A percentile compares a stretch with the other conserved stretches of the same genome.
These are phyloP conservation scores for Macrolepiota albuminosa DNA, from an alignment of 768 basidiomycete genomes.

Conservation along the genomic window DNA sequence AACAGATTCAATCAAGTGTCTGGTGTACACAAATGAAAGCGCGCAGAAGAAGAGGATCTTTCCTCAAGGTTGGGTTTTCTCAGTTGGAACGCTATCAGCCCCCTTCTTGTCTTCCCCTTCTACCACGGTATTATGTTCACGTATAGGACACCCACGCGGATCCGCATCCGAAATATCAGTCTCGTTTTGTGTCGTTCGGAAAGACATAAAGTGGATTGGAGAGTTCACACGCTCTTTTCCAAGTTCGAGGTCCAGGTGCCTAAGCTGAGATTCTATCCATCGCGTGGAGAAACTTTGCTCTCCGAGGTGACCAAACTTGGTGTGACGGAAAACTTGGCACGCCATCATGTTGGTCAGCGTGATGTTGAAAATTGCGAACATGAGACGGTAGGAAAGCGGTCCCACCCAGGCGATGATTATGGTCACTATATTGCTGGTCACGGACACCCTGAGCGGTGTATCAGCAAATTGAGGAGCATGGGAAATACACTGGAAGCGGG, in stretches of 20 bases:
- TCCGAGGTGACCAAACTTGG: conserved; percentile 7
- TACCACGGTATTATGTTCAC: background rate
- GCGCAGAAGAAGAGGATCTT: background rate
- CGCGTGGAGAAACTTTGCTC: conserved; percentile 3
- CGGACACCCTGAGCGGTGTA: conserved; percentile 4
- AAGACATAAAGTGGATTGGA: background rate
- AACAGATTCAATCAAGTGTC: too few relatives aligned
- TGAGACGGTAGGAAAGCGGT: conserved; percentile 7
- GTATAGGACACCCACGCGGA: background rate
- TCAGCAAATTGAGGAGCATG: background rate
- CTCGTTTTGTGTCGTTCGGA: background rate
- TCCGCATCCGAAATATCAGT: background rate
- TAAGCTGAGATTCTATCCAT: conserved; percentile 6
- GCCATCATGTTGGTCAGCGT: conserved; percentile 15
- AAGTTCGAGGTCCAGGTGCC: conserved; percentile 1
- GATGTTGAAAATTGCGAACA: conserved; percentile 8
- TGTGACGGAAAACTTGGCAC: conserved; percentile 12
- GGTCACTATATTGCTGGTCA: conserved; percentile 9
- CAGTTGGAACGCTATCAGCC: background rate
- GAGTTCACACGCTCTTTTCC: background rate
- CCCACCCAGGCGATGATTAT: conserved; percentile 3
- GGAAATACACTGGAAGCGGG: background rate
- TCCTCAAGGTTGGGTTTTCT: background rate
- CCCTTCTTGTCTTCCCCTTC: background rate
- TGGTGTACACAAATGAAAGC: too few relatives aligned